These are phyloP conservation scores for Mycena latifolia DNA, from an alignment of 768 basidiomycete genomes.

Conservation along the genomic window DNA sequence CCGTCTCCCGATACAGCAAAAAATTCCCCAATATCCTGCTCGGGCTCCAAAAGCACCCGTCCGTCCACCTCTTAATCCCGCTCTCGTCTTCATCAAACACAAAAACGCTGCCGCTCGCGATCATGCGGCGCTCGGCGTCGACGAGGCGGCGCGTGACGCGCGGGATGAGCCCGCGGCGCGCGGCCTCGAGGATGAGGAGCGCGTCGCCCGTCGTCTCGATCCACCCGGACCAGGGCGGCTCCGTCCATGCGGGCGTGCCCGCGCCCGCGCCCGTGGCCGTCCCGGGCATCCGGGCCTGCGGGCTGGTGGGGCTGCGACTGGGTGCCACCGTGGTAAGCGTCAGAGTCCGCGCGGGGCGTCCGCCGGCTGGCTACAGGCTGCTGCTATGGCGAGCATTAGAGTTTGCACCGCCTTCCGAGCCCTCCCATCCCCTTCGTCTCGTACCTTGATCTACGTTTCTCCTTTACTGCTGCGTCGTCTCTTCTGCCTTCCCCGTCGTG, in stretches of 20 bases:
- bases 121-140: constrained; percentile 93
- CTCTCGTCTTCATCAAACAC: constrained; percentile 98
- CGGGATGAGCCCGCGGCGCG: constrained; percentile 89
- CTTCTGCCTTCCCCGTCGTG: not conserved
- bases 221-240: constrained; percentile 94
- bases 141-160: constrained; percentile 93
- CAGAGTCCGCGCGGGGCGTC: too few relatives aligned
- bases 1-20: constrained; percentile 94
- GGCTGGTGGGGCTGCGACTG: not conserved
- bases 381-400: not conserved
- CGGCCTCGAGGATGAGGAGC: constrained; percentile 96
- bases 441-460: not conserved
- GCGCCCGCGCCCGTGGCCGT: too few relatives aligned
- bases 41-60: constrained; percentile 97
- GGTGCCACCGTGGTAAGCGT: not conserved
- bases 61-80: constrained; percentile 98
- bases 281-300: too few relatives aligned
- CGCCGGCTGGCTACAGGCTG: not conserved
- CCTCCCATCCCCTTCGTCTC: too few relatives aligned
- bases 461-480: not conserved
- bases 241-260: not conserved
- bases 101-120: constrained; percentile 93
- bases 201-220: constrained; percentile 97
- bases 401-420: not conserved
- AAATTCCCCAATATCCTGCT: constrained; percentile 95